These are phyloP conservation scores for Teratosphaeria gauchensis DNA, from an alignment of 2,329 filamentous ascomycete genomes.

Conservation along the genomic window DNA sequence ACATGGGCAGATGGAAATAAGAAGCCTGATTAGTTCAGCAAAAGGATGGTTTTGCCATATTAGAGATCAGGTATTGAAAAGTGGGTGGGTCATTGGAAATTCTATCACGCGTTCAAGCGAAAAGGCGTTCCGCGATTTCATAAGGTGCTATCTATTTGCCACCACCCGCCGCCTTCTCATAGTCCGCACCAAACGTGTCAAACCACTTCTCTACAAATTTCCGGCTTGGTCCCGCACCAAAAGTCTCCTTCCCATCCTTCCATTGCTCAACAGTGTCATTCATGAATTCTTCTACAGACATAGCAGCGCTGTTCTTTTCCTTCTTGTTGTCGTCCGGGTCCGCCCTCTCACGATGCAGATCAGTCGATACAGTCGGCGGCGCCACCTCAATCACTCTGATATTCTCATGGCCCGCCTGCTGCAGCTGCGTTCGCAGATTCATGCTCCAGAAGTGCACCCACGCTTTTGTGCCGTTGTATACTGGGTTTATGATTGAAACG, in stretches of 20 bases:
- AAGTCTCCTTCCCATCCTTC: constrained; percentile 40
- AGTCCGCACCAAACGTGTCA: constrained; percentile 18
- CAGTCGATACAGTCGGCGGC: constrained; percentile 46
- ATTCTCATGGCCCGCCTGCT: constrained; percentile 24
- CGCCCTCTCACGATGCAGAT: constrained; percentile 46
- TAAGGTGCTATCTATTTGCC: too few species aligned
- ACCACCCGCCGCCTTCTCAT: constrained; percentile 7
- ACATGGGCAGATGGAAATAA: constrained; percentile 37
- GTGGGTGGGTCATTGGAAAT: neutral
- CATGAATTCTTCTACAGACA: constrained; percentile 48
- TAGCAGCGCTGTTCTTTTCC: constrained; percentile 37
- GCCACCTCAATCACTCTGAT: constrained; percentile 47
- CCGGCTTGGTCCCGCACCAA: constrained; percentile 37
- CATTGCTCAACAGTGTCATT: constrained; percentile 36
- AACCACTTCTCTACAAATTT: constrained; percentile 39
- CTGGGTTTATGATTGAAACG: constrained; percentile 43
- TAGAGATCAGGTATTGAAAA: neutral
- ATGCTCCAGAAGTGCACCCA: constrained; percentile 50
- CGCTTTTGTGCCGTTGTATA: constrained; percentile 50
- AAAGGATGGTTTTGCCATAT: neutral
- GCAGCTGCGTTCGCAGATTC: constrained; percentile 44
- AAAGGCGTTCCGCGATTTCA: too few species aligned
- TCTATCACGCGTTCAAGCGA: neutral
- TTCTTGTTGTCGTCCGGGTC: constrained; percentile 53
- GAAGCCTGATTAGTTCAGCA: constrained; percentile 19